Percentiles rank a stretch among this genome's conserved stretches.
These are phyloP conservation scores for Sungouiella thailandica DNA, from an alignment of 805 yeast genomes.

Conservation along the genomic window DNA sequence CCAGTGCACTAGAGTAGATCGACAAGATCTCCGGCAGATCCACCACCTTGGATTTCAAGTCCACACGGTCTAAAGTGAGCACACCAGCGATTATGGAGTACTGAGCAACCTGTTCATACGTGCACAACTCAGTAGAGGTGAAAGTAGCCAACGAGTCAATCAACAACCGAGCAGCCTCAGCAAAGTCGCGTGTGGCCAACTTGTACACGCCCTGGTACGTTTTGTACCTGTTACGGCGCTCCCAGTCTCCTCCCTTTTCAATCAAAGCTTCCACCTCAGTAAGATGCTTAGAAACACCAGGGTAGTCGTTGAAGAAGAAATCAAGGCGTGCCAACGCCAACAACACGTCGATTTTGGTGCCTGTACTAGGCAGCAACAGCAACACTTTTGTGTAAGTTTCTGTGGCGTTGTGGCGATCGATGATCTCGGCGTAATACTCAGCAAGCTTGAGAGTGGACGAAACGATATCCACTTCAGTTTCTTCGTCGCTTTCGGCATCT, in stretches of 20 bases:
- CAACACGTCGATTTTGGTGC: slow-evolving; percentile 82
- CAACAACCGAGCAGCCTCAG: slow-evolving; percentile 77
- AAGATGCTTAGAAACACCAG: slow-evolving; percentile 62
- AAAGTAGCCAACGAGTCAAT: slow-evolving; percentile 93
- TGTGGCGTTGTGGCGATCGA: slow-evolving; percentile 71
- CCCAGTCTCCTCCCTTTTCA: slow-evolving; percentile 99
- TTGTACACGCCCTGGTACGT: slow-evolving; percentile 83
- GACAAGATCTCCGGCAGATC: slow-evolving; percentile 93
- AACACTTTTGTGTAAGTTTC: slow-evolving; percentile 65
- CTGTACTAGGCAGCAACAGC: slow-evolving; percentile 78
- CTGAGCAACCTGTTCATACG: slow-evolving; percentile 85
- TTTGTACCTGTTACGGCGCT: slow-evolving; percentile 90
- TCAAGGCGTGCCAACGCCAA: slow-evolving; percentile 83
- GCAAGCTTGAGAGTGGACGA: slow-evolving; percentile 77
- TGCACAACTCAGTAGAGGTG: slow-evolving; percentile 84
- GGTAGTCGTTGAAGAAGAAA: slow-evolving; percentile 79
- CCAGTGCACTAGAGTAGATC: slow-evolving; percentile 62
- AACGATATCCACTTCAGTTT: slow-evolving; percentile 80
- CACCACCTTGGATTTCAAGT: slow-evolving; percentile 75
- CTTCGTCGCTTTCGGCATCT: slow-evolving; percentile 61
- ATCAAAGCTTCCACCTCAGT: slow-evolving; percentile 70
- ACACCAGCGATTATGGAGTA: slow-evolving; percentile 89
- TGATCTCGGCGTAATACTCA: slow-evolving; percentile 80
- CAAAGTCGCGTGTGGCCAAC: slow-evolving; percentile 80
- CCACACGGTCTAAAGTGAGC: slow-evolving; percentile 74